Evolutionary conservation across 2,329 filamentous ascomycete genomes (phyloP), one percentile per base, ranked within the genome.

Genomic region (Pezicula carpinea): DNA sequence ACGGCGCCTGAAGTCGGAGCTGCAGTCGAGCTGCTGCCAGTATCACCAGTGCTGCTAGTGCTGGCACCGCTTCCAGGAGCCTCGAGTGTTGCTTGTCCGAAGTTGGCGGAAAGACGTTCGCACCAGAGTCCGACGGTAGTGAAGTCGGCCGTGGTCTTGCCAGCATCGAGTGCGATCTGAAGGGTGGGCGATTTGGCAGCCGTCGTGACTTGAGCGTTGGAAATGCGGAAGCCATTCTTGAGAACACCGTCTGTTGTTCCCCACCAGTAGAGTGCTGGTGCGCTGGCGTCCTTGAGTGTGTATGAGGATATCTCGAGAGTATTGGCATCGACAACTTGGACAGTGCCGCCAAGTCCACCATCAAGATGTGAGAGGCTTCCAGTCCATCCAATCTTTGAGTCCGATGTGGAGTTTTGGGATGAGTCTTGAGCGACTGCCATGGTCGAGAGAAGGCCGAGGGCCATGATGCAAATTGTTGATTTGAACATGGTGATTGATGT

Each of bases 261-360:
- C 59, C 59, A 61, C 59, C 59, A 61, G 52, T 61, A 60, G 8
- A 61, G 53, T 4, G 56, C 58, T 4, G 59, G 59, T 5, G 59
- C 59, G 18, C 48, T 53, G 44, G 57, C 59, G 13, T 58, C 54
- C 36, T 50, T 47, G 47, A 61, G 58, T 14, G 48, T 56, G 49
- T 60, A 61, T 17, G 40, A 31, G 21, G 46, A 44, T 45, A 61
- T 53, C 17, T 38, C 41, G 41, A 61, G 43, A n/a, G 56, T 49
- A 8, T 31, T 53, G 18, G 56, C 45, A 49, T 59, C 45, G 35
- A 48, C 41, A 18, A 61, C 59, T 14, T 45, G 55, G 31, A 61
- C 44, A 19, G 45, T 51, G 23, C 59, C 59, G 18, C 50, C 55
- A 32, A 61, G 56, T 32, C 59, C 59, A 19, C 50, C 59, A 41